A percentile compares a stretch with the other conserved stretches of the same genome.
Evolutionary conservation across 352 stramenopile species (phyloP).

Genomic region (Elongisporangium undulatum): DNA sequence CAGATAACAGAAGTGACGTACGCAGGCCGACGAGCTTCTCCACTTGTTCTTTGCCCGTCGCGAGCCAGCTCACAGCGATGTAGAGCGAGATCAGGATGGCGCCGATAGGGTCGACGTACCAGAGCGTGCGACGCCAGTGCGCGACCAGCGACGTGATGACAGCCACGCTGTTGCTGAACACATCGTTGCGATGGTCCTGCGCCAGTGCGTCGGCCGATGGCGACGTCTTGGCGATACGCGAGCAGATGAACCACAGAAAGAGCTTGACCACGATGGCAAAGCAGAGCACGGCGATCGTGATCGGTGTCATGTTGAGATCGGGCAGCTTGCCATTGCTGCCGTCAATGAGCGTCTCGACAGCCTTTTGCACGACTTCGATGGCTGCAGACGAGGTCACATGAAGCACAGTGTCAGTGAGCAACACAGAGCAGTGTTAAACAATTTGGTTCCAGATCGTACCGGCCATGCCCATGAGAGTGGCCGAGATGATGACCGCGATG

Average conservation of each 20-base stretch:
- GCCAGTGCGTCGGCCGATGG: conserved; percentile 69
- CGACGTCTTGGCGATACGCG: conserved; percentile 58
- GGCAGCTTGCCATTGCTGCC: conserved; percentile 58
- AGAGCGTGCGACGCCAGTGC: conserved; percentile 72
- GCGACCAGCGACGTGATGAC: conserved; percentile 75
- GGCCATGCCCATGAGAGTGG: conserved; percentile 96
- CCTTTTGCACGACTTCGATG: conserved; percentile 94
- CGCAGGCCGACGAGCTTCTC: conserved; percentile 83
- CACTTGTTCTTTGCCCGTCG: conserved; percentile 95
- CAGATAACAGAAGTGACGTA: conserved; percentile 28
- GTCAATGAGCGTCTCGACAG: conserved; percentile 73
- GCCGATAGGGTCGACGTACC: conserved; percentile 93
- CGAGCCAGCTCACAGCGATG: conserved; percentile 95
- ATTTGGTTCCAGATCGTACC: conserved; percentile 15
- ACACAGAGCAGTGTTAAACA: conserved; percentile 1
- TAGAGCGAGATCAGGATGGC: conserved; percentile 96
- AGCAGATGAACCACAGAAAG: conserved; percentile 74
- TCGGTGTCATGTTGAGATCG: conserved; percentile 58
- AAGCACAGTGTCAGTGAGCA: conserved; percentile 1
- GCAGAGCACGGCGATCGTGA: conserved; percentile 65
- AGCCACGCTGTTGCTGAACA: conserved; percentile 92
- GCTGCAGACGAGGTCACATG: conserved; percentile 19
- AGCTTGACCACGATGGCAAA: conserved; percentile 82
- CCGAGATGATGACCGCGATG: conserved; percentile 94
- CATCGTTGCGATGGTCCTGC: conserved; percentile 97